These are phyloP conservation scores for Harringtonia aguacate DNA, from an alignment of 2,329 filamentous ascomycete genomes.

Conservation along the genomic window DNA sequence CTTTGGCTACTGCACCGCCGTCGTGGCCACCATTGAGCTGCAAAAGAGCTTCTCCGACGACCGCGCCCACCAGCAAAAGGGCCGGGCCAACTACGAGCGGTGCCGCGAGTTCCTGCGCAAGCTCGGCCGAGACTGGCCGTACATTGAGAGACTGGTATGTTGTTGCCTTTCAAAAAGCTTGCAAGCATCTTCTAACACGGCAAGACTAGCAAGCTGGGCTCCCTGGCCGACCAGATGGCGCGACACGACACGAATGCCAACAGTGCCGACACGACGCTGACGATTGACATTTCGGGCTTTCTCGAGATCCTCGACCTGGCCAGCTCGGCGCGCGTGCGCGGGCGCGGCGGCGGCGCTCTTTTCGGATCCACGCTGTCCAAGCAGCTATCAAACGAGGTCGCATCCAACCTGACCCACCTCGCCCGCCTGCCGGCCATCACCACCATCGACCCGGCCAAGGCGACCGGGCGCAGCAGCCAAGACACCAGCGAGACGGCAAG, in stretches of 20 bases:
- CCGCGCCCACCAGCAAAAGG: background rate
- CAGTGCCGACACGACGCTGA: background rate
- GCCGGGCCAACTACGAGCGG: conserved; percentile 1
- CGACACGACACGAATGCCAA: background rate
- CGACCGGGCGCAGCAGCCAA: background rate
- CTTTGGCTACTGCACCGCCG: conserved; percentile 4
- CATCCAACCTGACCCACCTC: background rate
- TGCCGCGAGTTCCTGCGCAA: conserved; percentile 1
- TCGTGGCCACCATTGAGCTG: conserved; percentile 5
- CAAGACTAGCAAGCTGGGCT: background rate
- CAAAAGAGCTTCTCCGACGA: conserved; percentile 3
- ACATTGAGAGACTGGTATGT: background rate
- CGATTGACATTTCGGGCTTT: conserved; percentile 1
- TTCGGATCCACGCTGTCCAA: background rate
- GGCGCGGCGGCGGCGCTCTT: background rate
- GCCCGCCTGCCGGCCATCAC: background rate
- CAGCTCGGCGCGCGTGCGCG: background rate
- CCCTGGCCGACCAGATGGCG: background rate
- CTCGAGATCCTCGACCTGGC: conserved; percentile 3
- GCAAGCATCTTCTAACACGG: background rate
- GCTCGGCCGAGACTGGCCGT: background rate
- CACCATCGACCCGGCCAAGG: background rate
- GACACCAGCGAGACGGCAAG: background rate
- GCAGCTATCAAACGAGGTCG: background rate
- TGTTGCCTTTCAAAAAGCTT: background rate